phyloP scores from a whole-genome alignment of 148 eudicot genomes.

The Arbutus unedo region DNA sequence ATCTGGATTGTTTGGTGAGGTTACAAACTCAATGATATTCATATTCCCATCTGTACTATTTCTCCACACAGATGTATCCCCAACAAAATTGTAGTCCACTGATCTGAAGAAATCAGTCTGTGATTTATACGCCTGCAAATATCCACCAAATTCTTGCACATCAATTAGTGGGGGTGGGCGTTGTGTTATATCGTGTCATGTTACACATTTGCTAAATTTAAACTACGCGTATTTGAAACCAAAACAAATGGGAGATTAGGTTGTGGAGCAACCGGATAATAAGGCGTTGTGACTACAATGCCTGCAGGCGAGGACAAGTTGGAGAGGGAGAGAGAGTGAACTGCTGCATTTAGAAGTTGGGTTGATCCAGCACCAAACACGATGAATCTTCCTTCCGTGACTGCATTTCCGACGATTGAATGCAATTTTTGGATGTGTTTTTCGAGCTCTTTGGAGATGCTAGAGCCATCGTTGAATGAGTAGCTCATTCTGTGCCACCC shows the following conservation, averaged over 20 bases:
- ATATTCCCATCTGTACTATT: conserved; percentile 21
- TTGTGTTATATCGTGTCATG: neutral
- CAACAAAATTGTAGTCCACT: conserved; percentile 30
- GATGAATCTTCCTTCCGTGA: conserved; percentile 28
- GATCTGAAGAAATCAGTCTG: conserved; percentile 48
- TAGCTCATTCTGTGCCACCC: conserved; percentile 53
- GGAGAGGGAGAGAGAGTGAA: conserved; percentile 33
- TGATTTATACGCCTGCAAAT: conserved; percentile 33
- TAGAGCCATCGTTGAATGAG: neutral
- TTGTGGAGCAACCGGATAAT: conserved; percentile 24
- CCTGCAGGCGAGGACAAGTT: conserved; percentile 16
- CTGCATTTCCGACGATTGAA: conserved; percentile 31
- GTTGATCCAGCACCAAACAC: conserved; percentile 46
- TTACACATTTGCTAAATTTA: neutral
- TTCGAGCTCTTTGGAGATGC: conserved; percentile 26
- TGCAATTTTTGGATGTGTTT: conserved; percentile 31
- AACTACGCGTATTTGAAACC: neutral
- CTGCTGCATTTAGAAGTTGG: conserved; percentile 46
- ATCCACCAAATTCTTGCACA: neutral
- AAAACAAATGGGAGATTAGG: neutral
- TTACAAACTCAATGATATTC: conserved; percentile 50
- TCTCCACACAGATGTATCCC: conserved; percentile 42
- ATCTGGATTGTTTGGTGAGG: conserved; percentile 64
- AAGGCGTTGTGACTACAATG: conserved; percentile 38
- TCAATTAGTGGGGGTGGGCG: neutral